These are phyloP conservation scores for Eimeria falciformis DNA, from an alignment of 169 alveolate species.

Conservation along the genomic window DNA sequence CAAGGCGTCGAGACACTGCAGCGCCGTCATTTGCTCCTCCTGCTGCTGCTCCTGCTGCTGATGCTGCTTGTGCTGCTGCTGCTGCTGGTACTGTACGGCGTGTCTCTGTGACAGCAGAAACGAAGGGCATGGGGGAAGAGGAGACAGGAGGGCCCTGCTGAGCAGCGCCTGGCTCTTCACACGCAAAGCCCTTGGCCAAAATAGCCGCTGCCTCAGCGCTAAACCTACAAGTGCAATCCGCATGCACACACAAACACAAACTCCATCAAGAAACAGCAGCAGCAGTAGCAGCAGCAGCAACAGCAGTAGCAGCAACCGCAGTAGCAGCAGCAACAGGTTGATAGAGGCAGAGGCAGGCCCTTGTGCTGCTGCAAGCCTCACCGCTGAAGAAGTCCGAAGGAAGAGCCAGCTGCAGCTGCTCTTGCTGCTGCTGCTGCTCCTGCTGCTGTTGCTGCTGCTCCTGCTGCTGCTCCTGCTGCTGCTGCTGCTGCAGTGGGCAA, in stretches of 20 bases:
- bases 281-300: conserved; percentile 19
- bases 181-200: neutral
- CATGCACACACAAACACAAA: conserved; percentile 5
- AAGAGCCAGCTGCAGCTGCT: neutral
- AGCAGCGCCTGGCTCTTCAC: neutral
- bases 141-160: too few species aligned
- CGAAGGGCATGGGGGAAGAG: neutral
- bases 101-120: conserved; percentile 9
- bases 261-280: conserved; percentile 12
- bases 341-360: neutral
- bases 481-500: neutral
- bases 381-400: neutral
- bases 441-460: neutral
- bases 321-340: neutral
- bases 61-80: too few species aligned
- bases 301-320: neutral
- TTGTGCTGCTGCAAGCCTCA: neutral
- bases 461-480: neutral
- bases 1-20: too few species aligned
- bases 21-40: too few species aligned
- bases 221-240: too few species aligned
- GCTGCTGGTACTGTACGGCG: too few species aligned
- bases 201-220: neutral
- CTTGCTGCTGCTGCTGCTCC: neutral
- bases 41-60: too few species aligned